phyloP scores from a whole-genome alignment of 129 eudicot species.

The Ambrosia artemisiifolia region DNA sequence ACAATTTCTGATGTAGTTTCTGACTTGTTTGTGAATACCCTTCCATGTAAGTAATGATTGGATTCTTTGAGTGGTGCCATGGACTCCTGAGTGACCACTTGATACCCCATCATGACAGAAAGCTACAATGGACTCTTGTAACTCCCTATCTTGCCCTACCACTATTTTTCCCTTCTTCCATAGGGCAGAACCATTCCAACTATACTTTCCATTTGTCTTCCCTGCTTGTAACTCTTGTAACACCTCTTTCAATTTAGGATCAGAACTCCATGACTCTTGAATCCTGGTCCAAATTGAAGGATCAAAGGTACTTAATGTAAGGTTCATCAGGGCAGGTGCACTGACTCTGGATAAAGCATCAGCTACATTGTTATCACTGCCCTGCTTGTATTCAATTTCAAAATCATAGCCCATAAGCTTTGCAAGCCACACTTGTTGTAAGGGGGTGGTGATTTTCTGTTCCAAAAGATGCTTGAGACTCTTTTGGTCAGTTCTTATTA shows the following conservation, averaged over 20 bases:
- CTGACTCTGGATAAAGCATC: background rate
- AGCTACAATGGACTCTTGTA: no score
- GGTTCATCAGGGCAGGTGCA: no score
- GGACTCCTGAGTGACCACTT: no score
- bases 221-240: background rate
- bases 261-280: background rate
- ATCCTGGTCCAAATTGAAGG: no score
- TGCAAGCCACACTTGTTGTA: background rate
- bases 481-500: background rate
- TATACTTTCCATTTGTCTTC: background rate
- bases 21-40: background rate
- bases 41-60: no score
- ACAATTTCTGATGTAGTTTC: background rate
- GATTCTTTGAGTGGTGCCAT: no score
- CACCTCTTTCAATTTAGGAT: background rate
- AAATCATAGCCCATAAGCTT: background rate
- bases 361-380: background rate
- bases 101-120: no score
- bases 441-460: background rate
- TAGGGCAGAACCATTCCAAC: background rate
- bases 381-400: background rate
- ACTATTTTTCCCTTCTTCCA: background rate
- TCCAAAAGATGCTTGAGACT: background rate
- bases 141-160: no score
- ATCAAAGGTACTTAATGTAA: no score